These are phyloP conservation scores for Debaryomyces nepalensis DNA, from an alignment of 1,139 yeast species.

Conservation along the genomic window DNA sequence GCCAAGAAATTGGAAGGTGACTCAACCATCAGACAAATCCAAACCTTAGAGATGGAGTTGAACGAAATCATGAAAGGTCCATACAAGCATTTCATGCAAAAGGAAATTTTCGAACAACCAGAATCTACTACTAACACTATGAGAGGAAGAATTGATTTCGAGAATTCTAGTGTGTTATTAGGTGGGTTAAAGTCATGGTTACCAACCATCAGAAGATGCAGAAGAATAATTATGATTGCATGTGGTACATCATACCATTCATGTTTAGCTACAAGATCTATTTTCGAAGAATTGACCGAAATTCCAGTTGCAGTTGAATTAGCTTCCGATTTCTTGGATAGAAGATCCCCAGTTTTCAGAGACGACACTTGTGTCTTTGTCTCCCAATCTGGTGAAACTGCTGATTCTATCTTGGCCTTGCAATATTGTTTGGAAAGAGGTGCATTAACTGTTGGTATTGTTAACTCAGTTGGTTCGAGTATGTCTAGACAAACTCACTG, in stretches of 20 bases:
- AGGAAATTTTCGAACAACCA: slow-evolving; percentile 98
- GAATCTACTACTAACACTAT: slow-evolving; percentile 97
- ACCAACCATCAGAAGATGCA: slow-evolving; percentile 89
- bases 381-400: slow-evolving; percentile 99
- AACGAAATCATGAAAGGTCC: slow-evolving; percentile 98
- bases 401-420: slow-evolving; percentile 95
- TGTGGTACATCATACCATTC: slow-evolving; percentile 99
- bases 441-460: slow-evolving; percentile 96
- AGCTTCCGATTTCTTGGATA: slow-evolving; percentile 96
- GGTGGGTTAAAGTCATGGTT: slow-evolving; percentile 91
- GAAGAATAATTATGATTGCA: slow-evolving; percentile 97
- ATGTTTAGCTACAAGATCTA: slow-evolving; percentile 94
- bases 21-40: slow-evolving; percentile 92
- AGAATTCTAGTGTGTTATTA: slow-evolving; percentile 71
- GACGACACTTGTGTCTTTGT: slow-evolving; percentile 98
- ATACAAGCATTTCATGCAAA: slow-evolving; percentile 96
- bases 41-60: slow-evolving; percentile 94
- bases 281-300: slow-evolving; percentile 95
- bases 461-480: slow-evolving; percentile 90
- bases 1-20: slow-evolving; percentile 91
- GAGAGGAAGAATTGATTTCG: slow-evolving; percentile 99
- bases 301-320: slow-evolving; percentile 95
- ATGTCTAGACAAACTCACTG: slow-evolving; percentile 96
- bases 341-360: slow-evolving; percentile 94
- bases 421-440: slow-evolving; percentile 97